phyloP scores from a whole-genome alignment of 2,329 filamentous ascomycete species.

The Dothistroma pini region DNA sequence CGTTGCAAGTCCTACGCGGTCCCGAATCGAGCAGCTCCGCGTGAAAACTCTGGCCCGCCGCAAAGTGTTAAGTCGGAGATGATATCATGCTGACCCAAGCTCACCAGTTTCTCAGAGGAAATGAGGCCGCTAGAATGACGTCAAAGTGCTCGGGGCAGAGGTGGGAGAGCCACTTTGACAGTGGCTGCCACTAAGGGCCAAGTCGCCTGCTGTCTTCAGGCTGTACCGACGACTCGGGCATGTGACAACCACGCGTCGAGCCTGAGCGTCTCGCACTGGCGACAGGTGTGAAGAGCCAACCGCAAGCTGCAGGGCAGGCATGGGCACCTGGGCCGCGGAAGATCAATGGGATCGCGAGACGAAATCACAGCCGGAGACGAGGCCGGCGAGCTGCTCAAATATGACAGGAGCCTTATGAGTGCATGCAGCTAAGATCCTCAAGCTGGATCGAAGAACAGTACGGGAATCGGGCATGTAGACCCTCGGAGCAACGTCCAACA shows the following conservation, averaged over 20 bases:
- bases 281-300: neutral
- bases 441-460: neutral
- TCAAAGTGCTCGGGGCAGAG: neutral
- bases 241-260: neutral
- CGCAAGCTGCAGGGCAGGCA: neutral
- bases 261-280: neutral
- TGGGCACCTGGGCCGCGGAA: slow-evolving; percentile 3
- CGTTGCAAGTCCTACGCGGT: neutral
- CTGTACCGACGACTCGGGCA: neutral
- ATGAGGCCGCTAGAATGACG: neutral
- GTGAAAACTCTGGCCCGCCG: neutral
- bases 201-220: neutral
- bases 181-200: neutral
- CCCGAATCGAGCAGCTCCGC: neutral
- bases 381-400: neutral
- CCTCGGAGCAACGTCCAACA: neutral
- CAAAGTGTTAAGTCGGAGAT: neutral
- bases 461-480: neutral
- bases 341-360: neutral
- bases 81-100: neutral
- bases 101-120: neutral
- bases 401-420: neutral
- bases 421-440: neutral
- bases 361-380: neutral
- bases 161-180: neutral